Evolutionary conservation across 306 rosid genomes (phyloP).

Genomic region (Vachellia pachyceras): DNA sequence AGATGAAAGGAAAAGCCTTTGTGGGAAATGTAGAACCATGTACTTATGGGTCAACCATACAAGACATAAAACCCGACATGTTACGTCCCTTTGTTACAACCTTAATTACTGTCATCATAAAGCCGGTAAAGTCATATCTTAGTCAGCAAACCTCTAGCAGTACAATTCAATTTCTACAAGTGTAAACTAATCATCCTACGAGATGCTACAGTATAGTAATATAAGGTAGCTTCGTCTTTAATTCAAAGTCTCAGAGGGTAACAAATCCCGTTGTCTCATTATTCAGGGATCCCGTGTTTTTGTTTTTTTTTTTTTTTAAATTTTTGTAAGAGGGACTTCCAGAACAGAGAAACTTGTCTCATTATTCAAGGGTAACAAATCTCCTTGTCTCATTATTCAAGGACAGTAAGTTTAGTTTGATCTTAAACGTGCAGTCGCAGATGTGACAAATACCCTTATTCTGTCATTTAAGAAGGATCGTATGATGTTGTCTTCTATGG

Average conservation of each 20-base stretch:
- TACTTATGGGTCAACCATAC: neutral
- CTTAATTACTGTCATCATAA: neutral
- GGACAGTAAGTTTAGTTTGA: neutral
- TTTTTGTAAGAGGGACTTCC: neutral
- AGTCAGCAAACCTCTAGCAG: neutral
- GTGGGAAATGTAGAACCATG: neutral
- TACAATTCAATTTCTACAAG: neutral
- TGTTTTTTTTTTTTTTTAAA: neutral
- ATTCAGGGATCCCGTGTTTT: neutral
- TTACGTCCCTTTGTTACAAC: neutral
- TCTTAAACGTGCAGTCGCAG: neutral
- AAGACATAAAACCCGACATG: neutral
- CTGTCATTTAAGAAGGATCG: neutral
- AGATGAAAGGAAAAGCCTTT: neutral
- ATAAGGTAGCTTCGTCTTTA: neutral
- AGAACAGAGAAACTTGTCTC: neutral
- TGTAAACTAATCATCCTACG: conserved; percentile 6
- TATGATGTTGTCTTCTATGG: neutral
- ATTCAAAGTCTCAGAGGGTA: neutral
- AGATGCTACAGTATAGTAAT: neutral
- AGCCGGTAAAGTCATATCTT: neutral
- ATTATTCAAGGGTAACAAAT: too few relatives aligned
- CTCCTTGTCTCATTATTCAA: too few relatives aligned
- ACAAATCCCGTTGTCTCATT: too few relatives aligned
- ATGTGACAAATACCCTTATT: neutral